Evolutionary conservation across 2,329 filamentous ascomycete genomes (phyloP).

Genomic region (Nannizziopsis arthrosporioides): DNA sequence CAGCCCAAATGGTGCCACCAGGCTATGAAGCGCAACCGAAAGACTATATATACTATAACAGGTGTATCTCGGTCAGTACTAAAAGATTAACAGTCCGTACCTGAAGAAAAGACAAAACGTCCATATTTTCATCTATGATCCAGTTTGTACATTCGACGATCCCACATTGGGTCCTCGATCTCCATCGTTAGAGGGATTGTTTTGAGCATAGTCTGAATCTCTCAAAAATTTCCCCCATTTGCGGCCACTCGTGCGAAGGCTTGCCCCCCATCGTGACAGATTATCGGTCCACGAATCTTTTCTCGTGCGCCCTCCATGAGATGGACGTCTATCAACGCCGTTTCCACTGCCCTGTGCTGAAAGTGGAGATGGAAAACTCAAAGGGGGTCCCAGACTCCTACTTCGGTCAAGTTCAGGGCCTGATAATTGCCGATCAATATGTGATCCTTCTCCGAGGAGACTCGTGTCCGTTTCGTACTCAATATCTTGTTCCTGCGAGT

Average conservation of each 20-base stretch:
- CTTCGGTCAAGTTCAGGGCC: neutral
- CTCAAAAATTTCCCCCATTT: constrained; percentile 3
- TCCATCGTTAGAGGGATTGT: neutral
- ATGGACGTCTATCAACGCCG: neutral
- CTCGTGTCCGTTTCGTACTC: constrained; percentile 18
- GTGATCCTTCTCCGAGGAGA: constrained; percentile 13
- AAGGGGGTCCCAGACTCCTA: neutral
- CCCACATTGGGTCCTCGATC: neutral
- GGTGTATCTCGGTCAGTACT: neutral
- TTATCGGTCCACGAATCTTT: constrained; percentile 14
- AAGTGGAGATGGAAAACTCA: constrained; percentile 1
- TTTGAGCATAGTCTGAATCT: constrained; percentile 1
- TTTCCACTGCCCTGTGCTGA: neutral
- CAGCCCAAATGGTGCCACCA: neutral
- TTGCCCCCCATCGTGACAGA: constrained; percentile 8
- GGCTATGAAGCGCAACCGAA: too few species aligned
- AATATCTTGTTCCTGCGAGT: constrained; percentile 16
- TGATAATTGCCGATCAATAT: neutral
- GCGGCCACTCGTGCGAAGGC: constrained; percentile 8
- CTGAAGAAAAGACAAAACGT: neutral
- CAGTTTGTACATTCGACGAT: constrained; percentile 3
- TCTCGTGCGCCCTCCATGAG: constrained; percentile 6
- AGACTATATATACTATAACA: neutral
- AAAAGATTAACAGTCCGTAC: neutral
- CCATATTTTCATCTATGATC: neutral